phyloP scores from a whole-genome alignment of 306 rosid species.

The Pyrus bretschneideri region DNA sequence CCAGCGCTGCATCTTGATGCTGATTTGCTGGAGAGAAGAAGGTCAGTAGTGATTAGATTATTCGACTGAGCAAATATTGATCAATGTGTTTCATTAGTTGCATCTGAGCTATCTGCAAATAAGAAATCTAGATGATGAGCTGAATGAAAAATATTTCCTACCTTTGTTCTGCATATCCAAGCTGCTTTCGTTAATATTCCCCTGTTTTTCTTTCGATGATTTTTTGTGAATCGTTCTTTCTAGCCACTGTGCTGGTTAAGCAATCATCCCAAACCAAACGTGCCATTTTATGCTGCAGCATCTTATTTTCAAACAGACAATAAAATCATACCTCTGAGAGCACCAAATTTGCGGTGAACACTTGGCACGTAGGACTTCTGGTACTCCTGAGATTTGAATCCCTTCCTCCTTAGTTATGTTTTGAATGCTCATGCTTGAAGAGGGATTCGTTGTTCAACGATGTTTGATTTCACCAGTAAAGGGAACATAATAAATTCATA shows the following conservation, averaged over 20 bases:
- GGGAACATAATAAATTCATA: not conserved
- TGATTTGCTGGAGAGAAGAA: constrained; percentile 36
- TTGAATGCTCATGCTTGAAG: not conserved
- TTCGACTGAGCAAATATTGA: not conserved
- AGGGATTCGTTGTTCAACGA: not conserved
- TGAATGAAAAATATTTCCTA: not conserved
- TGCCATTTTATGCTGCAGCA: not conserved
- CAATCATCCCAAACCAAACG: not conserved
- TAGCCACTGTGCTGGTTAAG: not conserved
- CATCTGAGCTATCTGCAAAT: not conserved
- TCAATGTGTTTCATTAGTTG: not conserved
- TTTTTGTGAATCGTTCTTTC: not conserved
- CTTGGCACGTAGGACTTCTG: not conserved
- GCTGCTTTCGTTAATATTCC: not conserved
- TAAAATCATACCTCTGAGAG: not conserved
- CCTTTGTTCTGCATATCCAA: not conserved
- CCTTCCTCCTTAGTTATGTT: not conserved
- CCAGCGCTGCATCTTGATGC: constrained; percentile 32
- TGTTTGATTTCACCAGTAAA: not conserved
- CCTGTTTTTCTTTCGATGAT: not conserved
- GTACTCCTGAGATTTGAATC: not conserved
- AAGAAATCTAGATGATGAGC: not conserved
- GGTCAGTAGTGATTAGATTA: constrained; percentile 14
- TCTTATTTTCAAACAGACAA: not conserved
- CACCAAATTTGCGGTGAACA: not conserved